Percentiles rank a stretch among this genome's conserved stretches.
These are phyloP conservation scores for Fagopyrum homotropicum DNA, from an alignment of 148 eudicot species.

Conservation along the genomic window DNA sequence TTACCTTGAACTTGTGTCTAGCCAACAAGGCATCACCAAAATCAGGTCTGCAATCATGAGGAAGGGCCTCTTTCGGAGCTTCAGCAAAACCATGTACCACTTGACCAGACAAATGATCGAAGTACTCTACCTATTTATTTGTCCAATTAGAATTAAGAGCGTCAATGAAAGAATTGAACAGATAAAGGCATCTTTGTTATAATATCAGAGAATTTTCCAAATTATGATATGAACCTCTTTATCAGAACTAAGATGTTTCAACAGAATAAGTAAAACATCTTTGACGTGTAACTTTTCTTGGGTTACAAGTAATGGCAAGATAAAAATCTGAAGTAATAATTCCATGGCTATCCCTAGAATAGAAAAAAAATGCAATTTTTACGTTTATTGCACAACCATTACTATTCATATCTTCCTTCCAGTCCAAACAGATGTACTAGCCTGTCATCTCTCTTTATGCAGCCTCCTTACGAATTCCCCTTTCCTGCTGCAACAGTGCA, in stretches of 20 bases:
- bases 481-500: background rate
- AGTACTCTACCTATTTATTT: conserved; percentile 64
- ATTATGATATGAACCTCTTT: background rate
- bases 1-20: conserved; percentile 62
- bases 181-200: background rate
- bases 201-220: background rate
- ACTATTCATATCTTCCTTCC: background rate
- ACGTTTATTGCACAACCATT: background rate
- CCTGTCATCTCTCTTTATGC: background rate
- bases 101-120: conserved; percentile 76
- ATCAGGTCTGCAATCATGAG: conserved; percentile 77
- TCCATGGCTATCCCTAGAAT: background rate
- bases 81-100: conserved; percentile 63
- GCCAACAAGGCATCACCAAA: conserved; percentile 78
- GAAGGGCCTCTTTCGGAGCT: conserved; percentile 94
- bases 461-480: background rate
- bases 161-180: background rate
- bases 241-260: background rate
- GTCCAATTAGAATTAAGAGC: background rate
- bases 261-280: background rate
- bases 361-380: background rate
- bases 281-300: background rate
- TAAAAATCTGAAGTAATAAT: background rate
- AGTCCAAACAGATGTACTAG: background rate
- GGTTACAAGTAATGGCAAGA: background rate